Base-by-base conservation (phyloP, 1,139 yeast species). In the Arxiozyma heterogenica region DNA sequence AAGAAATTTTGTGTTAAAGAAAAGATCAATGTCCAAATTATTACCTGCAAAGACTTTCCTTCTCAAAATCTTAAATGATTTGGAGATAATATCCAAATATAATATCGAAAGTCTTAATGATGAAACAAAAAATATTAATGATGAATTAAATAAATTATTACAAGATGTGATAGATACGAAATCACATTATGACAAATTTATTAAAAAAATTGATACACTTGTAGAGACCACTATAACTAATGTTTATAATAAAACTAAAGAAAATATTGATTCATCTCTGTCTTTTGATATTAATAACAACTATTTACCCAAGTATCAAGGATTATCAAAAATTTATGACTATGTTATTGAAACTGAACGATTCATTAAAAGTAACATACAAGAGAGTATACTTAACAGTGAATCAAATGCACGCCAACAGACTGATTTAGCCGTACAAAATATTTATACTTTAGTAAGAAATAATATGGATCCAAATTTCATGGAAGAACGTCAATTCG, bases 21-120 rank as follows among this genome's bases (percentile, higher is more conserved):
- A 91, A 65, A 79, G 98, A 62, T 83, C 97, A 0, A 71, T 87
- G 20, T 90, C 98, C 0, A 94, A 94, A 68, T 74, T 94, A 25
- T 79, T 89, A 47, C 99, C 99, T 0, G 98, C 97, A 0, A 90
- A 91, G 66, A 90, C 85, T 23, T 94, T 86, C 63, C 72, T 93
- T 42, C 59, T 76, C 25, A 91, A 91, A 63, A 69, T 91, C 21
- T 76, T 87, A 50, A 70, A 70, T 20, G 99, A 94, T 66, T 67
- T 91, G 51, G 75, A 75, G 54, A 70, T 73, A 1, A 74, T 93
- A 22, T 79, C 95, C 0, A 70, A 74, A 15, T 72, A 81, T 34
- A 93, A 93, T 64, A 77, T 81, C 53, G 71, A 75, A 30, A 75
- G 80, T n/a, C 82, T 82, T 59, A 59, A 69, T 8, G 70, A 72